These are phyloP conservation scores for Lyophyllum decastes DNA, from an alignment of 768 basidiomycete genomes.

Conservation along the genomic window DNA sequence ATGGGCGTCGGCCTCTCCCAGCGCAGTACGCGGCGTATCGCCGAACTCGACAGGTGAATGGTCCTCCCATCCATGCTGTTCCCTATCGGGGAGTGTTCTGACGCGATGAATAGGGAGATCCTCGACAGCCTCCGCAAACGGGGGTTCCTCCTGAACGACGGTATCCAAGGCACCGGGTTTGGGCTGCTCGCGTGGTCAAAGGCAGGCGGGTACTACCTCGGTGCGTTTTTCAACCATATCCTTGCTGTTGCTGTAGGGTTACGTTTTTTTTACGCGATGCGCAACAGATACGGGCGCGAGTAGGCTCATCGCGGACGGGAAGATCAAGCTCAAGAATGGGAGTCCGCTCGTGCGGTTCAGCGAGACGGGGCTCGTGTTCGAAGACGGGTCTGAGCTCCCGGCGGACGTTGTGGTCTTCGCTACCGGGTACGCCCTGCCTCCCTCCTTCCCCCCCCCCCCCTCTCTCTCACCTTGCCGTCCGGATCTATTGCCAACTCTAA, in stretches of 20 bases:
- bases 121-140: slow-evolving; percentile 56
- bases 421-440: slow-evolving; percentile 36
- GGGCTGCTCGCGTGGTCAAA: slow-evolving; percentile 45
- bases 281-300: slow-evolving; percentile 51
- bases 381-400: slow-evolving; percentile 41
- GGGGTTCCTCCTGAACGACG: slow-evolving; percentile 58
- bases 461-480: too few species aligned
- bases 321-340: slow-evolving; percentile 69
- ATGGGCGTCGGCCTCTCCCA: slow-evolving; percentile 28
- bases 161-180: slow-evolving; percentile 54
- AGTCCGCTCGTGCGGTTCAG: slow-evolving; percentile 43
- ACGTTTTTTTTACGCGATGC: not conserved
- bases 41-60: slow-evolving; percentile 57
- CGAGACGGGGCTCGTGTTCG: slow-evolving; percentile 41
- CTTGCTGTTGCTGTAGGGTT: not conserved
- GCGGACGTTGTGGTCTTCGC: slow-evolving; percentile 54
- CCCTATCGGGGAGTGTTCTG: not conserved
- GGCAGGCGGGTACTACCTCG: slow-evolving; percentile 70
- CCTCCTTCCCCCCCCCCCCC: too few species aligned
- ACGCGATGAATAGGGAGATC: slow-evolving; percentile 33
- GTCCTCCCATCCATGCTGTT: not conserved
- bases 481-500: too few species aligned
- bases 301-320: slow-evolving; percentile 59
- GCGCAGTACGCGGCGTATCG: slow-evolving; percentile 40
- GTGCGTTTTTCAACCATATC: slow-evolving; percentile 27